These are phyloP conservation scores for Pulveroboletus sp. DNA, from an alignment of 768 basidiomycete species.

Conservation along the genomic window DNA sequence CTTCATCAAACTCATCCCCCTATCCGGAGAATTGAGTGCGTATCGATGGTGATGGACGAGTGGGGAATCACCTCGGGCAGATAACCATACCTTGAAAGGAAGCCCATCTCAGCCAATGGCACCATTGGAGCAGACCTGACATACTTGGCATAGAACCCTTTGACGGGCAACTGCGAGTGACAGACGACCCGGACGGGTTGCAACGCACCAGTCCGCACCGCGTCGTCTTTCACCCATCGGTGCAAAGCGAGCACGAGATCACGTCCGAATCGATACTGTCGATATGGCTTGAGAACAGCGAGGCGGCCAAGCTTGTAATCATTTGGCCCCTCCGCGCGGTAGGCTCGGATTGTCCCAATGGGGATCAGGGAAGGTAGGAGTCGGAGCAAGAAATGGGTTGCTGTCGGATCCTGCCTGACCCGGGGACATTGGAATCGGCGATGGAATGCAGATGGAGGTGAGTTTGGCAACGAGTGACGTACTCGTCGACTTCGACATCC, in stretches of 20 bases:
- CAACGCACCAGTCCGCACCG: constrained; percentile 17
- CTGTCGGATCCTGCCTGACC: constrained; percentile 55
- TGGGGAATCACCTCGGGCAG: constrained; percentile 50
- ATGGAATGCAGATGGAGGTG: constrained; percentile 8
- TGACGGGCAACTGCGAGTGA: constrained; percentile 71
- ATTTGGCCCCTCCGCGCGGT: constrained; percentile 33
- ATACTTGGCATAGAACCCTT: constrained; percentile 75
- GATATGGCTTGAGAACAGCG: constrained; percentile 64
- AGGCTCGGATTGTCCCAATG: constrained; percentile 67
- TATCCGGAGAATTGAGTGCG: constrained; percentile 32
- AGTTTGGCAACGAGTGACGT: constrained; percentile 26
- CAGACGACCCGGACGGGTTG: constrained; percentile 44
- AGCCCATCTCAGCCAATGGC: constrained; percentile 11
- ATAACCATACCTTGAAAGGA: constrained; percentile 62
- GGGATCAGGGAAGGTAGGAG: constrained; percentile 57
- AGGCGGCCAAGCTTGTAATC: constrained; percentile 77
- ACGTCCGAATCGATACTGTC: constrained; percentile 61
- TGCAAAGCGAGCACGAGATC: constrained; percentile 64
- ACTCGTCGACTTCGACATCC: constrained; percentile 77
- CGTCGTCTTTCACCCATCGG: constrained; percentile 50
- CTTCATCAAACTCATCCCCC: constrained; percentile 77
- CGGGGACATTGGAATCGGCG: neutral
- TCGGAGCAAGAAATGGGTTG: constrained; percentile 73
- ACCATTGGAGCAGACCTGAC: constrained; percentile 12
- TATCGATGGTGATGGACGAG: constrained; percentile 19